A percentile compares a stretch with the other conserved stretches of the same genome.
These are phyloP conservation scores for Fusarium sambucinum DNA, from an alignment of 2,329 filamentous ascomycete genomes.

Conservation along the genomic window DNA sequence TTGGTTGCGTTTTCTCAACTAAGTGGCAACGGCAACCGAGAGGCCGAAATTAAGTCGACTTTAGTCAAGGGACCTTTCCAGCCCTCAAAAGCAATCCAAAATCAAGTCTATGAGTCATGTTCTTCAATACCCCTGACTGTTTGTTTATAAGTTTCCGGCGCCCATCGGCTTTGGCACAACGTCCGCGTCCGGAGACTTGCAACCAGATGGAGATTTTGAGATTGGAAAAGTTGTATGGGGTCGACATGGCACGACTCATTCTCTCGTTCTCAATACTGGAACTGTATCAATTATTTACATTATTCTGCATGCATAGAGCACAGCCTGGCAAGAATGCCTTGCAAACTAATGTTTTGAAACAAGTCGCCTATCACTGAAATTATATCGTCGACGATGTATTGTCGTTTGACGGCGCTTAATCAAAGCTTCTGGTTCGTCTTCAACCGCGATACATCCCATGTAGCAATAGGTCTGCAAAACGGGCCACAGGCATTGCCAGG, in stretches of 20 bases:
- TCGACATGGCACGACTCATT: constrained; percentile 1
- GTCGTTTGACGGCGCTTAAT: constrained; percentile 41
- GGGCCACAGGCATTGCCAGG: constrained; percentile 16
- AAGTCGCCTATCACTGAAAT: not conserved
- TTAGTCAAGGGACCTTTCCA: not conserved
- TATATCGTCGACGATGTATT: constrained; percentile 1
- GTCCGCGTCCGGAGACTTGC: constrained; percentile 6
- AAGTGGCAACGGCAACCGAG: constrained; percentile 7
- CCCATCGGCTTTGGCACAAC: constrained; percentile 7
- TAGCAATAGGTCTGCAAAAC: constrained; percentile 17
- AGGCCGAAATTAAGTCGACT: constrained; percentile 11
- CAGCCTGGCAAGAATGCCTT: constrained; percentile 32
- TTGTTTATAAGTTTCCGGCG: not conserved
- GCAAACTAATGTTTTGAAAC: not conserved
- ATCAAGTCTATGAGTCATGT: not conserved
- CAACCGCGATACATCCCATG: constrained; percentile 34
- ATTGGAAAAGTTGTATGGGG: constrained; percentile 6
- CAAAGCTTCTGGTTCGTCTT: constrained; percentile 43
- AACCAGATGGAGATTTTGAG: not conserved
- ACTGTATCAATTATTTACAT: not conserved
- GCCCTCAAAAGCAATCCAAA: constrained; percentile 21
- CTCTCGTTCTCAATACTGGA: not conserved
- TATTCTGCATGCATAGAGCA: constrained; percentile 8
- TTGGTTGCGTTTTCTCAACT: constrained; percentile 15
- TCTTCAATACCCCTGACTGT: constrained; percentile 1